phyloP scores from a whole-genome alignment of 2,329 filamentous ascomycete genomes.

The Diaporthe caulivora region DNA sequence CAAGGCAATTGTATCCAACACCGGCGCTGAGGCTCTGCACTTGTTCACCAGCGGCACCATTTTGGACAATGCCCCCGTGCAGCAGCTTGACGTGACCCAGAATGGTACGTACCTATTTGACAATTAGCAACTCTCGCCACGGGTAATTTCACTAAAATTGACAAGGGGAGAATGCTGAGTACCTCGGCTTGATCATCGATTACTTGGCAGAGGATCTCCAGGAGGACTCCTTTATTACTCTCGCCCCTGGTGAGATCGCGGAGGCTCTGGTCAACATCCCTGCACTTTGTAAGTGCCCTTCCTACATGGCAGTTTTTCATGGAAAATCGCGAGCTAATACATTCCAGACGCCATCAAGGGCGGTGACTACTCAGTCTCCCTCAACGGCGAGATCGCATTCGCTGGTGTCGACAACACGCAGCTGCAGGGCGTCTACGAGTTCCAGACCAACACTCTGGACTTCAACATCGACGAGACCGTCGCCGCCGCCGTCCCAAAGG shows the following conservation, averaged over 20 bases:
- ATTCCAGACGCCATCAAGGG: slow-evolving; percentile 7
- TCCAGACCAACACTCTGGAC: slow-evolving; percentile 24
- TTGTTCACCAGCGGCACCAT: slow-evolving; percentile 31
- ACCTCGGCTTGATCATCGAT: slow-evolving; percentile 27
- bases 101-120: background rate
- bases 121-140: no score
- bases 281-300: slow-evolving; percentile 16
- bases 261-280: slow-evolving; percentile 26
- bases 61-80: slow-evolving; percentile 24
- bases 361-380: slow-evolving; percentile 30
- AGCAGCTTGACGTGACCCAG: slow-evolving; percentile 22
- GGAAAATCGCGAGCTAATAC: no score
- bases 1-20: slow-evolving; percentile 23
- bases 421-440: slow-evolving; percentile 28
- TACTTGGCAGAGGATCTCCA: slow-evolving; percentile 21
- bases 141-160: background rate
- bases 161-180: background rate
- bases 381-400: slow-evolving; percentile 16
- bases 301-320: background rate
- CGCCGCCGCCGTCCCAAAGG: slow-evolving; percentile 24
- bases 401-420: slow-evolving; percentile 17
- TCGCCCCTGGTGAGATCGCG: slow-evolving; percentile 27
- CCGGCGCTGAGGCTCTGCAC: slow-evolving; percentile 19
- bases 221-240: slow-evolving; percentile 27
- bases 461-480: slow-evolving; percentile 23